phyloP scores from a whole-genome alignment of 2,329 filamentous ascomycete species.

The Penicillium hesseltinei region DNA sequence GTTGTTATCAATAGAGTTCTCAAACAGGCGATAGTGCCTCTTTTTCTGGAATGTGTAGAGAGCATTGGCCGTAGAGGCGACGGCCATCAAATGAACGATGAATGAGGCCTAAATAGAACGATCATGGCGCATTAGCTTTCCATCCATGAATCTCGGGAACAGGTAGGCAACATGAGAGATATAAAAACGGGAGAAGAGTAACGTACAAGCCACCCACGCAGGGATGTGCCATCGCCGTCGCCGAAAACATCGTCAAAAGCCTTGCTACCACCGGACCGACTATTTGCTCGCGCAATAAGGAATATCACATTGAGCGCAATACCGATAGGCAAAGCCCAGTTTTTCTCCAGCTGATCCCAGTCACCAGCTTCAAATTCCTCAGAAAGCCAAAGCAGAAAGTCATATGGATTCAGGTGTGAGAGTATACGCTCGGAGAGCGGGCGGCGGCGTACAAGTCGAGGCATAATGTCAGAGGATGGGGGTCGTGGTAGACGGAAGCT shows the following conservation, averaged over 20 bases:
- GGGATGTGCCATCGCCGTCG: slow-evolving; percentile 62
- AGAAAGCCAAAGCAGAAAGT: slow-evolving; percentile 85
- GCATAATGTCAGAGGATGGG: slow-evolving; percentile 55
- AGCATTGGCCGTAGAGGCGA: slow-evolving; percentile 71
- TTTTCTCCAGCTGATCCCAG: slow-evolving; percentile 74
- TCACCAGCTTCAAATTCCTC: slow-evolving; percentile 90
- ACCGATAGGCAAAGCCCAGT: slow-evolving; percentile 73
- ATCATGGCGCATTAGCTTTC: slow-evolving; percentile 3
- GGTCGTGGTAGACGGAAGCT: slow-evolving; percentile 12
- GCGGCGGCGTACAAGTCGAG: slow-evolving; percentile 76
- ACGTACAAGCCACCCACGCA: slow-evolving; percentile 65
- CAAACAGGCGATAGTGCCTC: slow-evolving; percentile 87
- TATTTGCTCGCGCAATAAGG: slow-evolving; percentile 78
- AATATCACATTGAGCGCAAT: slow-evolving; percentile 75
- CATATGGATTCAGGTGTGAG: slow-evolving; percentile 78
- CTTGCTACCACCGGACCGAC: slow-evolving; percentile 50
- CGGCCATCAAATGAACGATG: slow-evolving; percentile 66
- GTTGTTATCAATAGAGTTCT: slow-evolving; percentile 72
- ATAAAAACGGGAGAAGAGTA: background rate
- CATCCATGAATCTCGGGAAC: background rate
- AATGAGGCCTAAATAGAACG: slow-evolving; percentile 58
- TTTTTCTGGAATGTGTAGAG: slow-evolving; percentile 77
- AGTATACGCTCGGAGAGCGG: slow-evolving; percentile 78
- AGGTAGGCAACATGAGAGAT: background rate
- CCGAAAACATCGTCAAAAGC: slow-evolving; percentile 80